phyloP scores from a whole-genome alignment of 495 filamentous ascomycete species.

The Daldinia caldariorum region DNA sequence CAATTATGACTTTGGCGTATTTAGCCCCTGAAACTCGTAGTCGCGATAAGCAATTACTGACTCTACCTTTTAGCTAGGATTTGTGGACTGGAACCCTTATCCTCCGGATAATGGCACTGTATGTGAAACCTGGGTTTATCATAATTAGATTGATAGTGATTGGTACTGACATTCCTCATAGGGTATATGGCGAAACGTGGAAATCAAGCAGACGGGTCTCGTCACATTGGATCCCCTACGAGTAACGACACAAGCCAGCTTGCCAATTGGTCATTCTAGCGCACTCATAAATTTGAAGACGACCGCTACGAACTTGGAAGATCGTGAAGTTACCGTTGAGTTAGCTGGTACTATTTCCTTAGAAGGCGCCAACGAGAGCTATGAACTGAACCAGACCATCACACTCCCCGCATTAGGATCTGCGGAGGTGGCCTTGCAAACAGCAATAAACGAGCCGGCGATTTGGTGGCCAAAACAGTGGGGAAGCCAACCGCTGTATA shows the following conservation, averaged over 20 bases:
- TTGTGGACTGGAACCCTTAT: slow-evolving; percentile 74
- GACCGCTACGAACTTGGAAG: slow-evolving; percentile 61
- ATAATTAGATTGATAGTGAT: too few relatives aligned
- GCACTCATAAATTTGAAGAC: slow-evolving; percentile 58
- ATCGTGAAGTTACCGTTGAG: slow-evolving; percentile 48
- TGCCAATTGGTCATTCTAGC: slow-evolving; percentile 45
- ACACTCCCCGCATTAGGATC: slow-evolving; percentile 51
- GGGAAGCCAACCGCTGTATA: slow-evolving; percentile 59
- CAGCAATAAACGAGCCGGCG: slow-evolving; percentile 50
- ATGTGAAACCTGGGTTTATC: slow-evolving; percentile 42
- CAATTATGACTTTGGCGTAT: slow-evolving; percentile 64
- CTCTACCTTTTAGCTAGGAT: slow-evolving; percentile 50
- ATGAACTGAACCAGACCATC: slow-evolving; percentile 47
- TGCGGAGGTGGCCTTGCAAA: slow-evolving; percentile 52
- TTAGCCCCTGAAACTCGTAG: neutral
- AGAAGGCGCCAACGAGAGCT: slow-evolving; percentile 32
- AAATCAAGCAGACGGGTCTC: slow-evolving; percentile 65
- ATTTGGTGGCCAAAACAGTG: slow-evolving; percentile 63
- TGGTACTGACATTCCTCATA: slow-evolving; percentile 38
- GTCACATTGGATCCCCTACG: slow-evolving; percentile 61
- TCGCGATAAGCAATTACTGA: neutral
- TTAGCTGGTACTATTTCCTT: slow-evolving; percentile 53
- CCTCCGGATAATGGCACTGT: slow-evolving; percentile 65
- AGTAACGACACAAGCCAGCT: slow-evolving; percentile 57
- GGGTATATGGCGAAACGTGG: slow-evolving; percentile 72